Evolutionary conservation across 140 eudicot species (phyloP), one percentile per base, ranked within the genome.

Genomic region (Ambrosia hybrid): DNA sequence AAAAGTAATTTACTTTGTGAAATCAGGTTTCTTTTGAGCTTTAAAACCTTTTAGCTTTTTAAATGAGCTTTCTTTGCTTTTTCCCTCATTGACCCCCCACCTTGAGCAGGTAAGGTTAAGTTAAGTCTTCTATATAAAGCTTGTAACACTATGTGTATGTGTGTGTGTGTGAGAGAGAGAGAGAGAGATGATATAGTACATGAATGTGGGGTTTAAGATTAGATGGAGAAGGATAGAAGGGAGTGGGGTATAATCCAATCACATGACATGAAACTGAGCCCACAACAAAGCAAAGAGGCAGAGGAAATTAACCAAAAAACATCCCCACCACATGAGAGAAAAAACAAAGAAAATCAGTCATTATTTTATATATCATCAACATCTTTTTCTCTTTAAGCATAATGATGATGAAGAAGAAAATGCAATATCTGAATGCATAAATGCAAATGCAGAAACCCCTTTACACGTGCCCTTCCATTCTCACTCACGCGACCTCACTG

Each of bases 61-160:
- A 79, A 78, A 80, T 69, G 79, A 83, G 72, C 84, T 80, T 86
- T 83, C 79, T 73, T 70, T 85, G 75, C 85, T 85, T 82, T 81
- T 81, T 49, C 72, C 21, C 66, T 68, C 88, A 86, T 83, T 83
- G 88, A 86, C 86, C 91, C 86, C 91, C 73, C 91, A 86, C 91
- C 91, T 81, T 75, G 91, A 86, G 83, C 88, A 83, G 88, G 91
- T 86, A 83, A 80, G 88, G 88, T 83, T 83, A 81, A 86, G 81
- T 79, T 65, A 70, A 81, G 91, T 86, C 90, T 85, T 82, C 83
- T 82, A 70, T 73, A 77, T 75, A 79, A 79, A 72, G 74, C 56
- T 68, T 36, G 73, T 75, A 78, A 82, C 34, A 70, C 38, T 51
- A n/a, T 55, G 15, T 38, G 66, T 64, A 49, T 41, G 76, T 43